phyloP scores from a whole-genome alignment of 257 asterid genomes.

The Cordia subcordata region DNA sequence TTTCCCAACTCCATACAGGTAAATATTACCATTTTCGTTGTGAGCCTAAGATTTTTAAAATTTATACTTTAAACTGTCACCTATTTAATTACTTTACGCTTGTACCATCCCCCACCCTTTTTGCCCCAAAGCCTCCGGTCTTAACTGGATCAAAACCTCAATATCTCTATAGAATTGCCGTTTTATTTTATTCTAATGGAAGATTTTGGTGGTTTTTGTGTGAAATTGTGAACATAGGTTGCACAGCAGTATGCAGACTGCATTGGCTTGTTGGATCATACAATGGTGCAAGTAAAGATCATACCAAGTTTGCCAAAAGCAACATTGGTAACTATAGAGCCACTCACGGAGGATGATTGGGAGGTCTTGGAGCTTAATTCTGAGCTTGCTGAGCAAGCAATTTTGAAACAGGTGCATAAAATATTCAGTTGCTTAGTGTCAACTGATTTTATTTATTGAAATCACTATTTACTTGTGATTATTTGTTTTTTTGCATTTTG shows the following conservation, averaged over 20 bases:
- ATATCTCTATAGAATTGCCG: too few species aligned
- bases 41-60: background rate
- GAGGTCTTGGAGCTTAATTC: constrained; percentile 96
- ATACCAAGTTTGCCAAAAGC: constrained; percentile 73
- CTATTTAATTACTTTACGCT: too few species aligned
- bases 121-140: too few species aligned
- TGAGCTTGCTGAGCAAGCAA: constrained; percentile 77
- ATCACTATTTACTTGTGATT: constrained; percentile 3
- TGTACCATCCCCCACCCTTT: too few species aligned
- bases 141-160: too few species aligned
- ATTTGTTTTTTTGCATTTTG: background rate
- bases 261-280: constrained; percentile 66
- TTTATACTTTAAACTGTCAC: too few species aligned
- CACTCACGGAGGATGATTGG: constrained; percentile 98
- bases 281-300: constrained; percentile 62
- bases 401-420: constrained; percentile 72
- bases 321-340: constrained; percentile 74
- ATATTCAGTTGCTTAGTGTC: background rate
- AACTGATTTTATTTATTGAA: background rate
- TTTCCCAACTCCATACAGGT: constrained; percentile 80
- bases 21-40: background rate
- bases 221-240: constrained; percentile 36
- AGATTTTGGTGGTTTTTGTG: background rate
- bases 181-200: background rate
- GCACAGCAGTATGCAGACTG: constrained; percentile 85